Evolutionary conservation across 2,329 filamentous ascomycete species (phyloP), one percentile per base, ranked within the genome.

Genomic region (Venturia oleaginea): DNA sequence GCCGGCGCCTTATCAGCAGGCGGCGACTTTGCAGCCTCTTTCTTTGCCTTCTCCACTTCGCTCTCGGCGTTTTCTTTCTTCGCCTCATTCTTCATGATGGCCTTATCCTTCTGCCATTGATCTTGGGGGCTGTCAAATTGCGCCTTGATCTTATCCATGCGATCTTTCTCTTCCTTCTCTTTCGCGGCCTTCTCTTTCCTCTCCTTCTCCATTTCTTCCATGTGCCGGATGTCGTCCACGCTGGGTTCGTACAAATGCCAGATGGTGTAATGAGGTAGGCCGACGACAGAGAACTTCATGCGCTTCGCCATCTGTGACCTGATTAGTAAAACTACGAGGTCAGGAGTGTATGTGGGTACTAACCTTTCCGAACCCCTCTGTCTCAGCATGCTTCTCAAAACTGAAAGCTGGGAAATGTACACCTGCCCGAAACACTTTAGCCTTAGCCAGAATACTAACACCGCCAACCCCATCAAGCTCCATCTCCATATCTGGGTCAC

Each of bases 181-280:
- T 94, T 91, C 37, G 86, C 83, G 75, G 97, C 93, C 59, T 87
- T 88, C 32, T 85, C 86, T 68, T 90, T 83, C 64, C 89, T 86
- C 74, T 97, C 92, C 68, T 87, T 82, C 73, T 97, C 93, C 93
- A 97, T 97, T 77, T 97, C 92, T 84, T 92, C 93, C 94, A 99
- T 99, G 72, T 97, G 94, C 66, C 90, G 87, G 67, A 97, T 90
- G 72, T 99, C 94, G 72, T 99, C 94, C 19, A 97, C 90, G 71
- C 91, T 96, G n/a, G 94, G 94, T 76, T 99, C 94, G 79, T 99
- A 99, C 72, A 99, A 82, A 86, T 99, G 94, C 94, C 94, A 99
- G 68, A 99, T 97, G 0, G 92, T 96, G 76, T 99, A 99, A 74
- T 99, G 94, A 7, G 94, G 94, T 59, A 99, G 82, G 38, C 94